Evolutionary conservation across 208 protist genomes (phyloP), one percentile per base, ranked within the genome.

Genomic region (Leishmania turanica): DNA sequence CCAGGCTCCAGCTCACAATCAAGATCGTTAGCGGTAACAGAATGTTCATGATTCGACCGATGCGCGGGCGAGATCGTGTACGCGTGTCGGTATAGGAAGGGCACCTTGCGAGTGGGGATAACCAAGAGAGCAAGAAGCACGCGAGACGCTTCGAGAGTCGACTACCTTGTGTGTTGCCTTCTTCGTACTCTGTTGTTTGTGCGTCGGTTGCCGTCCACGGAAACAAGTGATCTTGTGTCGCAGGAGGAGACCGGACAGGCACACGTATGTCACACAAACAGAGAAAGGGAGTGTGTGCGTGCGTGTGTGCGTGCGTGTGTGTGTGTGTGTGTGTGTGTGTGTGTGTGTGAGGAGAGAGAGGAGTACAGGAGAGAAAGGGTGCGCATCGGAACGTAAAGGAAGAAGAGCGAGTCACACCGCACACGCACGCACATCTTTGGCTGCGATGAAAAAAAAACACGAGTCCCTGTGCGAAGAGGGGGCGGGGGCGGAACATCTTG

Each of bases 1-100:
- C 95, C 45, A 98, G 83, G 73, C 92, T 96, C 92, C 94, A 96
- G 85, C 83, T 90, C 45, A 96, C 40, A 51, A 97, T 64, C 54
- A 97, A 75, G n/a, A 93, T 89, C 8, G 88, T 88, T 68, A 95
- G 73, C 15, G 88, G 84, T 2, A 94, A n/a, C 60, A 97, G 56
- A 73, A 90, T 58, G 80, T 97, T 96, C 92, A 97, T 96, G 27
- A n/a, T 42, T 75, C 51, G 3, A 15, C 1, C 15, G 24, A n/a
- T 49, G 45, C n/a, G 40, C 45, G 15, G 68, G 42, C 40, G 27
- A 73, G 68, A 37, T 73, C 19, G 21, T 54, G n/a, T 27, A 37
- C 68, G 27, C 40, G 68, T 73, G 68, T 34, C 15, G 40, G 27
- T 54, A 37, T 51, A 0, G 1, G 42, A 53, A 31, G 68, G 68